phyloP scores from a whole-genome alignment of 2,329 filamentous ascomycete genomes.

The Aspergillus versicolor region DNA sequence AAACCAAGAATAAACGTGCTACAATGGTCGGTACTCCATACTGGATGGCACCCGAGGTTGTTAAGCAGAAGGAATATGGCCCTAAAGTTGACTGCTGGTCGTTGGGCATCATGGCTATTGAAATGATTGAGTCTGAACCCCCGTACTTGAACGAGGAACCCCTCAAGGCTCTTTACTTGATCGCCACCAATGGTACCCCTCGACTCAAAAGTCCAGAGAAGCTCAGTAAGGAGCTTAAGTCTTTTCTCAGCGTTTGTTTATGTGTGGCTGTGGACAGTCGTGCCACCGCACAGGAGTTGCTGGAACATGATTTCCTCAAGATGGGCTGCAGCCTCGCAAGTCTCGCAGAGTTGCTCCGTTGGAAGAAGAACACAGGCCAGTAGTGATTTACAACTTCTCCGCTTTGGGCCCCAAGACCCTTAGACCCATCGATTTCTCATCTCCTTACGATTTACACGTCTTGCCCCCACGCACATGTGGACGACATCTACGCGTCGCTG shows the following conservation, averaged over 20 bases:
- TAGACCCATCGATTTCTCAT: slow-evolving; percentile 10
- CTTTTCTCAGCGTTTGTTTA: slow-evolving; percentile 91
- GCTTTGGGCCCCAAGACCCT: not conserved
- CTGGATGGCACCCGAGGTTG: slow-evolving; percentile 99
- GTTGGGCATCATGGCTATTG: slow-evolving; percentile 98
- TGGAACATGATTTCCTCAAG: slow-evolving; percentile 91
- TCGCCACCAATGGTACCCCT: slow-evolving; percentile 96
- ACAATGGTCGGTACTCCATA: slow-evolving; percentile 99
- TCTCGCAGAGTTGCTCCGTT: slow-evolving; percentile 82
- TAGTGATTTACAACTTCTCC: slow-evolving; percentile 20
- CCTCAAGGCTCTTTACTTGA: slow-evolving; percentile 93
- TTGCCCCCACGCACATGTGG: slow-evolving; percentile 31
- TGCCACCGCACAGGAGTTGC: slow-evolving; percentile 84
- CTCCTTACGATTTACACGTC: slow-evolving; percentile 23
- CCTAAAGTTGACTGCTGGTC: slow-evolving; percentile 99
- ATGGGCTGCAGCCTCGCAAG: slow-evolving; percentile 81
- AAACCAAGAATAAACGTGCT: slow-evolving; percentile 92
- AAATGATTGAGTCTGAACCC: slow-evolving; percentile 99
- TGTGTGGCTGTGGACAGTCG: slow-evolving; percentile 95
- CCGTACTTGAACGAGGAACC: slow-evolving; percentile 98
- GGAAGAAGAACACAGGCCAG: slow-evolving; percentile 46
- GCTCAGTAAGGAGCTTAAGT: slow-evolving; percentile 95
- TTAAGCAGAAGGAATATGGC: slow-evolving; percentile 98
- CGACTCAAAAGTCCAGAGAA: slow-evolving; percentile 98
- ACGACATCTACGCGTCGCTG: slow-evolving; percentile 27